These are phyloP conservation scores for Tuber magnatum DNA, from an alignment of 495 filamentous ascomycete species.

Conservation along the genomic window DNA sequence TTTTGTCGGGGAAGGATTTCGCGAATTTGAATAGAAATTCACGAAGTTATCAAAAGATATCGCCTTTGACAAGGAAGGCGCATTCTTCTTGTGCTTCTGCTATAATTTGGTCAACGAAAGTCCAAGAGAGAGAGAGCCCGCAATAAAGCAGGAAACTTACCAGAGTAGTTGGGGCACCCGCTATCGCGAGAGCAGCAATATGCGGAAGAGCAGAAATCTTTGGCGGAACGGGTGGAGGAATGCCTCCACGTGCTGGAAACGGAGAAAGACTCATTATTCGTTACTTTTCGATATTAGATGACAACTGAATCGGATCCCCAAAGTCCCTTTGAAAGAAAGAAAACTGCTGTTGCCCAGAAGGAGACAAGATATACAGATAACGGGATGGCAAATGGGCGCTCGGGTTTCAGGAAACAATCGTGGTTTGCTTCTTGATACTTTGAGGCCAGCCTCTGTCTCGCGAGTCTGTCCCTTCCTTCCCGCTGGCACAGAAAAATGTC, in stretches of 20 bases:
- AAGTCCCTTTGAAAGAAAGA: constrained; percentile 11
- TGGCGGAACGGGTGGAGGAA: constrained; percentile 35
- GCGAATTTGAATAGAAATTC: constrained; percentile 28
- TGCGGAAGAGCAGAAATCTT: constrained; percentile 24
- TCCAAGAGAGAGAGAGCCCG: constrained; percentile 7
- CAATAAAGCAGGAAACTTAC: constrained; percentile 14
- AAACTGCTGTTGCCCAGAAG: constrained; percentile 17
- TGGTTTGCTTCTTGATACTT: constrained; percentile 17
- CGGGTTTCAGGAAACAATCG: constrained; percentile 19
- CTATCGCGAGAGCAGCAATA: constrained; percentile 13
- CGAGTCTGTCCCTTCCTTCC: constrained; percentile 25
- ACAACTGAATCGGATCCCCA: constrained; percentile 21
- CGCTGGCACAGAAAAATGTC: constrained; percentile 16
- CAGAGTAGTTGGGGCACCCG: constrained; percentile 5
- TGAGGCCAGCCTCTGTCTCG: constrained; percentile 35
- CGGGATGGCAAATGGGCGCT: not conserved
- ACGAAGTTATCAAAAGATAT: constrained; percentile 30
- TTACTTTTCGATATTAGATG: constrained; percentile 18
- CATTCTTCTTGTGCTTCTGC: constrained; percentile 27
- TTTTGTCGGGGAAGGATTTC: constrained; percentile 29
- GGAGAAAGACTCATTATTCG: constrained; percentile 35
- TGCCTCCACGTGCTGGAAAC: constrained; percentile 30
- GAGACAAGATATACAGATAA: constrained; percentile 17
- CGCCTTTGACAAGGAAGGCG: constrained; percentile 20
- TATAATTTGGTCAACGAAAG: constrained; percentile 11